Conservation (phyloP, 2,329 filamentous ascomycete species). For the Neonectria hederae region DNA sequence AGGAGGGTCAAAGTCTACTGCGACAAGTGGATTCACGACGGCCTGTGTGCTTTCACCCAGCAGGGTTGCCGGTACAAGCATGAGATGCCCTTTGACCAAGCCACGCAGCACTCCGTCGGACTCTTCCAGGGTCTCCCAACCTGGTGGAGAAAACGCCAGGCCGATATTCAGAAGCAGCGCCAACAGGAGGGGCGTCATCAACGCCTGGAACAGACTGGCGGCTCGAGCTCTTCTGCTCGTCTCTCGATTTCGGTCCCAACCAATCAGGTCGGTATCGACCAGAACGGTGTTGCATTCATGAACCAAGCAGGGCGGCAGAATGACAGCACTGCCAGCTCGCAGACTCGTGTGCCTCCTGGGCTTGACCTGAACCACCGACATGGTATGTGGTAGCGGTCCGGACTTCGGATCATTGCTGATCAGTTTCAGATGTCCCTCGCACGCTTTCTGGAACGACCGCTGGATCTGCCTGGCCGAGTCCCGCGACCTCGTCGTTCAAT, state of each 20-base stretch:
- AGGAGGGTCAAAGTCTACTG: constrained; percentile 77
- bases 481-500: constrained; percentile 44
- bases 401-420: not conserved
- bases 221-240: not conserved
- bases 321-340: not conserved
- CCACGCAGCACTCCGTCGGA: constrained; percentile 74
- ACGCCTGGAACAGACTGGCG: constrained; percentile 26
- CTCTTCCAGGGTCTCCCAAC: constrained; percentile 71
- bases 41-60: constrained; percentile 84
- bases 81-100: constrained; percentile 80
- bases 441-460: constrained; percentile 2
- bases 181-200: constrained; percentile 21
- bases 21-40: constrained; percentile 89
- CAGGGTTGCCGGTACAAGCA: constrained; percentile 91
- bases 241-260: not conserved
- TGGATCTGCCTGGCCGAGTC: constrained; percentile 39
- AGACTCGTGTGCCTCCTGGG: not conserved
- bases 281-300: not conserved
- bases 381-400: not conserved
- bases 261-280: not conserved
- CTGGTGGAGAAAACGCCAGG: constrained; percentile 67
- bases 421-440: constrained; percentile 9
- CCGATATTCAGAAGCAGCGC: constrained; percentile 48
- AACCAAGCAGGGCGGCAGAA: constrained; percentile 12
- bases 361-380: not conserved